Base-by-base conservation (phyloP, 179 eudicot genomes). In the Beta macrorhiza region DNA sequence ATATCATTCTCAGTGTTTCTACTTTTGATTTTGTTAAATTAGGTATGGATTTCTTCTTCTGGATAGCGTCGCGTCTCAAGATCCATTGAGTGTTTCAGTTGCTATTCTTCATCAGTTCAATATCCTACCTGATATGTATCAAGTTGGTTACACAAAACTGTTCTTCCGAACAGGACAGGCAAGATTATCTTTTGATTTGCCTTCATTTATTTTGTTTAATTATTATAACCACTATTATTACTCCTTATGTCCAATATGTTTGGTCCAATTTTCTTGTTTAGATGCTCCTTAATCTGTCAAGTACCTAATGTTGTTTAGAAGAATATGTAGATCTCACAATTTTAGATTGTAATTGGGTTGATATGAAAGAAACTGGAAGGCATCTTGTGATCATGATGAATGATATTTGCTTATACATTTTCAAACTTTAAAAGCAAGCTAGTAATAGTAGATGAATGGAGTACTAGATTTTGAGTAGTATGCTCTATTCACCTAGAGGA, bases 91-190 rank as follows among this genome's bases (percentile, higher is more conserved):
- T 78, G 95, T 91, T 68, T 97, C 98, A 29, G 97, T 97, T 75
- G 97, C 98, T 45, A 97, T 97, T 89, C 97, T 97, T 82, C 97
- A 95, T 73, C 98, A 97, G 84, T 97, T 97, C 87, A 89, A 92
- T 79, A 95, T 97, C 83, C 83, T 92, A 51, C 98, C 97, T 25
- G 98, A 97, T 83, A 87, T 97, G 99, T 97, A 97, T 90, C 99
- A 94, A 90, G 97, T 94, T 86, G 99, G 99, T 69, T 97, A 93
- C 79, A 97, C 99, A 82, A 97, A 97, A 74, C 80, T 95, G 86
- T 97, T 91, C 82, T 97, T 97, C 86, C 95, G 99, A 79, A 87
- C 97, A 80, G 97, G 99, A 70, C 99, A 97, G 99, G 99, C 89
- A 87, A 81, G 90, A 83, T 72, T 22, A 25, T 37, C 68, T 10